A percentile compares a stretch with the other conserved stretches of the same genome.
Conservation (phyloP, 2,329 filamentous ascomycete species). For the Stemphylium beticola region DNA sequence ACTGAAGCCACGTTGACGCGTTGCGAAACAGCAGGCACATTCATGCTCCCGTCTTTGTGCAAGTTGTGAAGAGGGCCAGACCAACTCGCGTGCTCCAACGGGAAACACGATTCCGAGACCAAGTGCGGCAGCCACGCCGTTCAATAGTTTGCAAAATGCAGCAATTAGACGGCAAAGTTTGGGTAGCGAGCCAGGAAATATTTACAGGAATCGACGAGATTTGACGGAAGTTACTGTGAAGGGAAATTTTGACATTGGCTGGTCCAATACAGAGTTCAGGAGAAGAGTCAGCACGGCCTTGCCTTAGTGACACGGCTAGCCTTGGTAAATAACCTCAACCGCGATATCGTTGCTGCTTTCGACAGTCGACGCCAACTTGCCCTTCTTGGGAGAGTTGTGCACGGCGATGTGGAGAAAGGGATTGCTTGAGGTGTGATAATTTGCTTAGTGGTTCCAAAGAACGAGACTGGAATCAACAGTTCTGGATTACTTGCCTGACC, state of each 20-base stretch:
- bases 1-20: background rate
- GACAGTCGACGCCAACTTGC: conserved; percentile 3
- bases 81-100: background rate
- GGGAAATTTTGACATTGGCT: background rate
- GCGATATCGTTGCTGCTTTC: conserved; percentile 4
- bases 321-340: conserved; percentile 5
- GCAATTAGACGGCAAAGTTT: background rate
- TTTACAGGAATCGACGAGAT: background rate
- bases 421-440: conserved; percentile 1
- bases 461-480: background rate
- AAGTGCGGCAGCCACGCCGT: background rate
- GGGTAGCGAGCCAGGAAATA: background rate
- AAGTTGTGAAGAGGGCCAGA: background rate
- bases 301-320: background rate
- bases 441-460: conserved; percentile 1
- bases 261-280: background rate
- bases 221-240: background rate
- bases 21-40: background rate
- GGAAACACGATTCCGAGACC: background rate
- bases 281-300: conserved; percentile 1
- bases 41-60: background rate
- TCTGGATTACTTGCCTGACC: background rate
- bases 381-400: background rate
- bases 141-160: background rate
- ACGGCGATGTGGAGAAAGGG: background rate